phyloP scores from a whole-genome alignment of 2,329 filamentous ascomycete species.

The Cylindrodendrum hubeiense region DNA sequence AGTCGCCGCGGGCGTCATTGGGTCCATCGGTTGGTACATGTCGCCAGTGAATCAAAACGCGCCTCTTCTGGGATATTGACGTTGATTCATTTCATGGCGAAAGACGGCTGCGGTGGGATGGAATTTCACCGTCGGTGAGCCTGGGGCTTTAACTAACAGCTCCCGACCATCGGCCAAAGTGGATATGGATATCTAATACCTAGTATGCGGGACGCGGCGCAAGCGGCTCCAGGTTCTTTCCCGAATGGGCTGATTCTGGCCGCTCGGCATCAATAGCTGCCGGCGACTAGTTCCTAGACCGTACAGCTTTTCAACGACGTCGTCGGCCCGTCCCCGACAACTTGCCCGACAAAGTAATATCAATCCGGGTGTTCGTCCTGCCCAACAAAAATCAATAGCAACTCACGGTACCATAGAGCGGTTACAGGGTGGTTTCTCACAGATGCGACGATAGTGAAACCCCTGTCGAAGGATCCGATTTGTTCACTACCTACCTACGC shows the following conservation, averaged over 20 bases:
- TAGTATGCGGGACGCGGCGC: not conserved
- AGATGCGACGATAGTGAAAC: too few relatives aligned
- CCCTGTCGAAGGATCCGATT: too few relatives aligned
- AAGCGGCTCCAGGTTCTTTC: not conserved
- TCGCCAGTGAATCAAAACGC: slow-evolving; percentile 4
- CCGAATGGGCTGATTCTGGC: slow-evolving; percentile 1
- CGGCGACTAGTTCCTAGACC: not conserved
- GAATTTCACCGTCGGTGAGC: not conserved
- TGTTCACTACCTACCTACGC: too few relatives aligned
- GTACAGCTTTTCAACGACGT: not conserved
- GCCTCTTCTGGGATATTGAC: not conserved
- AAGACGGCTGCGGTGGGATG: not conserved
- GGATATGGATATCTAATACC: not conserved
- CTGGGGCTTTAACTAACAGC: not conserved
- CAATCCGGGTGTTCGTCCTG: not conserved
- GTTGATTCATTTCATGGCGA: not conserved
- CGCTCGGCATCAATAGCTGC: slow-evolving; percentile 1
- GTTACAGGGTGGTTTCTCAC: too few relatives aligned
- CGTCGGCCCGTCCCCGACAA: not conserved
- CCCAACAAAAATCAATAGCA: not conserved
- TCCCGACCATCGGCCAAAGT: not conserved
- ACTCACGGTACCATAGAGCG: too few relatives aligned
- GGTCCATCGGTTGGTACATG: slow-evolving; percentile 23
- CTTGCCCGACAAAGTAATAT: not conserved
- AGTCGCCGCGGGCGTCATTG: slow-evolving; percentile 5